Conservation (phyloP, 1,284 basidiomycete species). For the Leucoagaricus sp. region DNA sequence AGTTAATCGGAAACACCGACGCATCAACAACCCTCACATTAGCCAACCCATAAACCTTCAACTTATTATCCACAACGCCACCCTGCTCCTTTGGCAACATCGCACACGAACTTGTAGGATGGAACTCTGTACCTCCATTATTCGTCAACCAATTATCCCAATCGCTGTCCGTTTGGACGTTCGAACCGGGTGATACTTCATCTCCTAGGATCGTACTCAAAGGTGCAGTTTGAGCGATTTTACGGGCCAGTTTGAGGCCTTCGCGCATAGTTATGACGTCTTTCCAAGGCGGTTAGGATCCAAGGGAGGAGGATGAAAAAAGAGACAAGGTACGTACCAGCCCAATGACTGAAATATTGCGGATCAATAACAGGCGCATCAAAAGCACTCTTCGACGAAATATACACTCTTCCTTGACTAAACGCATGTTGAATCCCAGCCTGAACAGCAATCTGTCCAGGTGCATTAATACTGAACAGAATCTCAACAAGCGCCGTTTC, state of each 20-base stretch:
- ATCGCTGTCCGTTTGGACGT: conserved; percentile 36
- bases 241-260: conserved; percentile 46
- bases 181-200: conserved; percentile 33
- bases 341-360: conserved; percentile 43
- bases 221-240: conserved; percentile 33
- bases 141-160: conserved; percentile 38
- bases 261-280: conserved; percentile 52
- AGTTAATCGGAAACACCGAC: conserved; percentile 24
- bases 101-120: conserved; percentile 35
- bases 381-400: conserved; percentile 34
- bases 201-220: conserved; percentile 27
- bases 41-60: conserved; percentile 32
- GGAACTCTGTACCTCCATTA: conserved; percentile 32
- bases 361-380: conserved; percentile 41
- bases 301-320: neutral
- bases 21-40: conserved; percentile 24
- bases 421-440: conserved; percentile 70
- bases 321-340: conserved; percentile 22
- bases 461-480: conserved; percentile 56
- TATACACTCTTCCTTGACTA: conserved; percentile 31
- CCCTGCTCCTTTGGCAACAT: conserved; percentile 30
- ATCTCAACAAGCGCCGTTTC: conserved; percentile 62
- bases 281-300: neutral
- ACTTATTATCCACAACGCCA: conserved; percentile 33
- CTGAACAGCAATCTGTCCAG: conserved; percentile 55